Evolutionary conservation across 371 early-diverging fungal species (phyloP).

Genomic region (Lichtheimia ornata): DNA sequence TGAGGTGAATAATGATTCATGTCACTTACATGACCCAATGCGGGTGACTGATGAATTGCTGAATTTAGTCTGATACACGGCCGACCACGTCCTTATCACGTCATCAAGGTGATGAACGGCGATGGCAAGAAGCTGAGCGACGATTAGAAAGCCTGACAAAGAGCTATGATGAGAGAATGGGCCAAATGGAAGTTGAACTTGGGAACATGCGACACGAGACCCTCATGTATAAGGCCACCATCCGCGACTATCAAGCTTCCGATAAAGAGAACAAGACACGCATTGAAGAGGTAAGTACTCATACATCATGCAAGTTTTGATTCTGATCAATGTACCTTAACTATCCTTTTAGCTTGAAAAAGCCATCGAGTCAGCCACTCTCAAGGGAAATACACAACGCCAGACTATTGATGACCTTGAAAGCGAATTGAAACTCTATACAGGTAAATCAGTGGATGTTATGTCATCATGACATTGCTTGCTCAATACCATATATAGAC

Average conservation of each 20-base stretch:
- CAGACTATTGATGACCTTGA: not conserved
- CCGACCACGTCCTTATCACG: too few species aligned
- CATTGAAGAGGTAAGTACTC: constrained; percentile 13
- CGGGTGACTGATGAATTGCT: too few species aligned
- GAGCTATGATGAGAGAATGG: constrained; percentile 12
- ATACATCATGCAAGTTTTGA: not conserved
- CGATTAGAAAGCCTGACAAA: constrained; percentile 10
- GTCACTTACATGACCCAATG: too few species aligned
- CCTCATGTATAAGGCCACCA: constrained; percentile 11
- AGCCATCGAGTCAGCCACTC: not conserved
- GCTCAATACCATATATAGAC: too few species aligned
- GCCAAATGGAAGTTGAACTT: constrained; percentile 17
- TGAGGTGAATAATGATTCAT: too few species aligned
- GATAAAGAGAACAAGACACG: constrained; percentile 22
- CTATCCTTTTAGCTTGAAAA: constrained; percentile 4
- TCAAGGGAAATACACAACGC: not conserved
- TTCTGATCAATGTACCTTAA: not conserved
- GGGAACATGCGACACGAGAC: constrained; percentile 18
- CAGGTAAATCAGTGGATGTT: too few species aligned
- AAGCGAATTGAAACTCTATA: too few species aligned
- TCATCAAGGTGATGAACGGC: not conserved
- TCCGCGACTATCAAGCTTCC: constrained; percentile 14
- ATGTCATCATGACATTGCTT: too few species aligned
- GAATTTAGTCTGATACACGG: too few species aligned
- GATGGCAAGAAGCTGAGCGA: constrained; percentile 4